Evolutionary conservation across 2,329 filamentous ascomycete genomes (phyloP).

Genomic region (Coniochaeta pulveracea): DNA sequence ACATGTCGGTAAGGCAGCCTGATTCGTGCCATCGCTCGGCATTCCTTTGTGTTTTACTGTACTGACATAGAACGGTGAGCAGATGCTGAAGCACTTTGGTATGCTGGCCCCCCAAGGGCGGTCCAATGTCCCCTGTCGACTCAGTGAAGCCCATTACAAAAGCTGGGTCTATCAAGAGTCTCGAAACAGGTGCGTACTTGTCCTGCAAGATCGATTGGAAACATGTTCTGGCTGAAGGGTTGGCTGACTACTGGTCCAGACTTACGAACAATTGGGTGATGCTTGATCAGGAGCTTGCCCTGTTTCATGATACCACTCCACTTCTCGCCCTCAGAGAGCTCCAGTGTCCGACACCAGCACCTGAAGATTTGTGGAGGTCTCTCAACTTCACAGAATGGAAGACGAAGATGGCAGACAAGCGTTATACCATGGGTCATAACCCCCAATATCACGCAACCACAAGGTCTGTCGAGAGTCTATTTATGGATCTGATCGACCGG

Average conservation of each 20-base stretch:
- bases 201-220: no score
- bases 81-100: conserved; percentile 61
- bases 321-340: conserved; percentile 56
- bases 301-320: conserved; percentile 53
- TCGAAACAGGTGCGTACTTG: conserved; percentile 43
- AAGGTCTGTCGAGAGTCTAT: no score
- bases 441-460: no score
- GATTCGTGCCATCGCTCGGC: no score
- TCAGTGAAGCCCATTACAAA: conserved; percentile 42
- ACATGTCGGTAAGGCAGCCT: conserved; percentile 41
- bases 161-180: conserved; percentile 56
- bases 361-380: conserved; percentile 53
- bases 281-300: conserved; percentile 59
- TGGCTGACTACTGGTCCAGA: conserved; percentile 25
- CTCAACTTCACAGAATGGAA: no score
- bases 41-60: neutral
- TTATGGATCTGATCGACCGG: no score
- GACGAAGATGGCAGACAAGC: no score
- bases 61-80: neutral
- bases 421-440: no score
- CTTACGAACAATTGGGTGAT: conserved; percentile 68
- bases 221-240: no score
- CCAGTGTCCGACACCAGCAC: conserved; percentile 48
- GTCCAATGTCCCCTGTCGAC: no score
- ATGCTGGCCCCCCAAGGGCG: conserved; percentile 44